Evolutionary conservation across 306 rosid genomes (phyloP).

Genomic region (Vachellia pachyceras): DNA sequence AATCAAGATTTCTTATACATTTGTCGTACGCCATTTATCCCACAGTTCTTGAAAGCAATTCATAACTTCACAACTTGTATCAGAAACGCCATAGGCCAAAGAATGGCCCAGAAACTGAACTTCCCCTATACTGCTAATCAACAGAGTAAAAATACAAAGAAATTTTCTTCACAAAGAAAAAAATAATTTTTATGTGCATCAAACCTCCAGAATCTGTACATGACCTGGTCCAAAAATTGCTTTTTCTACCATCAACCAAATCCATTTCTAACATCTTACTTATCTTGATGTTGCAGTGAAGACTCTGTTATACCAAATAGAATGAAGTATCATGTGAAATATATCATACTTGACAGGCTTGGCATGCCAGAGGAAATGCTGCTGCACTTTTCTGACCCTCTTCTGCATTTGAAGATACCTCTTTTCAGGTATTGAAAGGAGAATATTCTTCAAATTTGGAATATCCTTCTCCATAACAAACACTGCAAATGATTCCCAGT

Average conservation of each 20-base stretch:
- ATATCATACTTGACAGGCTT: constrained; percentile 78
- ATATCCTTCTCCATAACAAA: constrained; percentile 83
- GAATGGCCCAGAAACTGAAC: neutral
- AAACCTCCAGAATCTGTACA: constrained; percentile 34
- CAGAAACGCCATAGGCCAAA: neutral
- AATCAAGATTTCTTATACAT: neutral
- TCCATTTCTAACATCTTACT: neutral
- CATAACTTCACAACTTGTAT: neutral
- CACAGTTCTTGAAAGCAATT: neutral
- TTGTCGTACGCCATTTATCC: neutral
- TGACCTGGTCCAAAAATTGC: neutral
- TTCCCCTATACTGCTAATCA: neutral
- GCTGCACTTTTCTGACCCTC: constrained; percentile 76
- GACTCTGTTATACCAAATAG: constrained; percentile 81
- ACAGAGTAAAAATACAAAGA: neutral
- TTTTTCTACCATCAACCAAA: neutral
- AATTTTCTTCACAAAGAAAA: neutral
- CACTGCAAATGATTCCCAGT: constrained; percentile 91
- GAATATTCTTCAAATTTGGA: constrained; percentile 74
- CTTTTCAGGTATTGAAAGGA: constrained; percentile 69
- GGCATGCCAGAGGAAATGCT: constrained; percentile 84
- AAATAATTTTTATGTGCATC: neutral
- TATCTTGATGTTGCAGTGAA: constrained; percentile 47
- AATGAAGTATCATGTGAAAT: constrained; percentile 91
- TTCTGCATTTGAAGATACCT: constrained; percentile 62